Evolutionary conservation across 1,284 basidiomycete genomes (phyloP), one percentile per base, ranked within the genome.

Genomic region (Quambalaria eucalypti): DNA sequence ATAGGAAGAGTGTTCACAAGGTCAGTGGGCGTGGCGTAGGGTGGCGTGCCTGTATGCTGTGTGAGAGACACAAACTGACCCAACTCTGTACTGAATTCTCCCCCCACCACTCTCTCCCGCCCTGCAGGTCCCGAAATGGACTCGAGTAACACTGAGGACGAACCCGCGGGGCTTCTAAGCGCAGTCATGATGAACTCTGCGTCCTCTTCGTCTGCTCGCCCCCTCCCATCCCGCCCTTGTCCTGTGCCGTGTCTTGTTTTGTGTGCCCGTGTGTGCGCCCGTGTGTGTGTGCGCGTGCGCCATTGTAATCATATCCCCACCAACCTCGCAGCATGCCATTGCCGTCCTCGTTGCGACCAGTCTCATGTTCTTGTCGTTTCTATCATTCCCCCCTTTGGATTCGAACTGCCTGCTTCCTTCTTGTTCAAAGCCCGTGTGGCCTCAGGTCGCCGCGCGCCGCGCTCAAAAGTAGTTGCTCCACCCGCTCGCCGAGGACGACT

Each of bases 1-100:
- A 92, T 78, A 80, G 93, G 49, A 98, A 98, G 76, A 86, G 87
- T 21, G 87, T 96, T 44, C 93, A 98, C 79, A 95, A 95, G 76
- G 88, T 95, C 19, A 38, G 61, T 58, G 8, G 14, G 2, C 10
- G 12, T 26, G n/a, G 40, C 28, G 21, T 36, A 28, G 29, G 46
- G 28, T 6, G 21, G 26, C 16, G 46, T 10, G 26, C 25, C 6
- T 21, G 12, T 12, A 16, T 23, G 31, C 3, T 8, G 29, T 7
- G 48, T 10, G 23, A 16, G 16, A 31, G 29, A 19, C 8, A 19
- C 21, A 19, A 25, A 9, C 8, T 23, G 48, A n/a, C 40, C 8
- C 40, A 25, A n/a, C 16, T n/a, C 9, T 42, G 21, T 42, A 42
- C 21, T 42, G 42, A 46, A n/a, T n/a, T n/a, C n/a, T n/a, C n/a